Base-by-base conservation (phyloP, 2,329 filamentous ascomycete genomes). In the Fusarium dimerum region DNA sequence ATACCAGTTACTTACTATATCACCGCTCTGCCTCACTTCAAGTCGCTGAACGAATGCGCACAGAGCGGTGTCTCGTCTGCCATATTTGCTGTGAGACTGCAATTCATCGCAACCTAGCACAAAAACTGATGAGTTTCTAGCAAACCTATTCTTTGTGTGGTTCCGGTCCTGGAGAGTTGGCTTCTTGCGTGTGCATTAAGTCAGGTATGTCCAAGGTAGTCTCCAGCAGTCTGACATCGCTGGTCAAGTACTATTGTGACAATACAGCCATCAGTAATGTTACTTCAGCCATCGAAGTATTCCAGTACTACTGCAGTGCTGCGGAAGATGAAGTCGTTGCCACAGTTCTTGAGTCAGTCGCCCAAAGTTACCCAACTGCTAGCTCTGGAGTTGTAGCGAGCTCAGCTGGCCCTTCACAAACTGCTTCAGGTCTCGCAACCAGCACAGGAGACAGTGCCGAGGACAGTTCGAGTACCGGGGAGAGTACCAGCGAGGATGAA, bases 151-250 rank as follows among this genome's bases (percentile, higher is more conserved):
- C 68, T n/a, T 47, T 75, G 29, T 82, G 80, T 42, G 76, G 75
- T 1, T 57, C 62, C 1, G 79, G 77, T 0, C 76, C 78, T 1
- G 69, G 78, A 55, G 77, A 75, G 10, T 67, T 83, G 3, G 80
- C 79, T 1, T 82, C 78, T 1, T 83, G 80, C 51, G 73, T 72
- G 5, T 83, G 80, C 51, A 55, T 82, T 48, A 81, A 82, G 55
- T 72, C 72, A 3, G 73, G 74, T 18, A 76, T 82, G 69, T 71
- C 71, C 2, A 67, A 65, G n/a, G 59, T 63, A 1, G 66, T 81
- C 6, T 73, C 73, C 6, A 78, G 69, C 56, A 63, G 59, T 4
- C 68, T 83, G n/a, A 76, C 74, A 0, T 76, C 73, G 1, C 60
- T 68, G 2, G 73, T 80, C 47, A 76, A 75, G 54, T 72, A 66